Evolutionary conservation across 805 yeast genomes (phyloP).

Genomic region (Starmerella apis): DNA sequence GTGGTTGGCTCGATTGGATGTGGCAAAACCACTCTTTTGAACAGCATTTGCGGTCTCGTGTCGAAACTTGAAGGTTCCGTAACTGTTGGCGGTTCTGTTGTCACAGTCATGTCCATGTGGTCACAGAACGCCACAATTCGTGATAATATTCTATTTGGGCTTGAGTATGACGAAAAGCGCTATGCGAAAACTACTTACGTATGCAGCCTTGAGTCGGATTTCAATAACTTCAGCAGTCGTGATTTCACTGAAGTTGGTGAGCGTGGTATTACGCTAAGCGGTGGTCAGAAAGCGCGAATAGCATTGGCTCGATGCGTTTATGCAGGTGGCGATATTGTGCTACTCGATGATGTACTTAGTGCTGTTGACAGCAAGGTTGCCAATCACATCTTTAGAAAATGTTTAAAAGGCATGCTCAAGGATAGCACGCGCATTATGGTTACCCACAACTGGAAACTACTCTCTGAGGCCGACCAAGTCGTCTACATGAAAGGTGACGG

Average conservation of each 20-base stretch:
- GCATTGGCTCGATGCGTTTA: constrained; percentile 76
- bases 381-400: constrained; percentile 57
- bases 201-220: constrained; percentile 59
- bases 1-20: constrained; percentile 74
- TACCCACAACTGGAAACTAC: constrained; percentile 70
- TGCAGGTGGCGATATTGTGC: constrained; percentile 49
- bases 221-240: constrained; percentile 58
- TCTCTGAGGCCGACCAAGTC: constrained; percentile 58
- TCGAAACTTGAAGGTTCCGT: constrained; percentile 43
- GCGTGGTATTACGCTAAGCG: constrained; percentile 76
- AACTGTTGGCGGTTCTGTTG: constrained; percentile 43
- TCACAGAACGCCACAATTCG: constrained; percentile 68
- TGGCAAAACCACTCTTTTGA: constrained; percentile 66
- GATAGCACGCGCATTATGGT: constrained; percentile 63
- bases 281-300: constrained; percentile 85
- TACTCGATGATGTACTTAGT: constrained; percentile 72
- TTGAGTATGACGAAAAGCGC: constrained; percentile 38
- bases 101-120: constrained; percentile 65
- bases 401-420: constrained; percentile 50
- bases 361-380: constrained; percentile 88
- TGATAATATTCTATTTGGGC: constrained; percentile 66
- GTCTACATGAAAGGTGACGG: constrained; percentile 56
- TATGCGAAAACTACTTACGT: constrained; percentile 49
- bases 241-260: constrained; percentile 72
- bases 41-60: constrained; percentile 67